Evolutionary conservation across 352 stramenopile genomes (phyloP).

Genomic region (Phytophthora meadii): DNA sequence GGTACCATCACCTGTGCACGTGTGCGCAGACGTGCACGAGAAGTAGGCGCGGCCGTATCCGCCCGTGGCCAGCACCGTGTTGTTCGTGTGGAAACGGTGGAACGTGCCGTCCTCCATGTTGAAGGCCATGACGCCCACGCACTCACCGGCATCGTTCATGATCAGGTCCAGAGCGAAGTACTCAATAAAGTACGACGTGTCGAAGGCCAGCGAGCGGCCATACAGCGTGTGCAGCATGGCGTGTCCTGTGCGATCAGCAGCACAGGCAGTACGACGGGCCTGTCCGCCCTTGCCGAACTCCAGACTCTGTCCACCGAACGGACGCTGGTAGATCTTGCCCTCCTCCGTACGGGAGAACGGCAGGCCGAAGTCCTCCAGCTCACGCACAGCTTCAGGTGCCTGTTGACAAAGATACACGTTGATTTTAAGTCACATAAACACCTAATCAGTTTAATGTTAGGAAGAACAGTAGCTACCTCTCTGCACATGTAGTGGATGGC

Average conservation of each 20-base stretch:
- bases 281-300: slow-evolving; percentile 97
- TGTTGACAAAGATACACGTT: slow-evolving; percentile 10
- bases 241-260: slow-evolving; percentile 96
- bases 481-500: slow-evolving; percentile 99
- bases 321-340: slow-evolving; percentile 97
- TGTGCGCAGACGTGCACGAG: slow-evolving; percentile 96
- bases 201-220: slow-evolving; percentile 95
- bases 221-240: slow-evolving; percentile 98
- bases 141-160: slow-evolving; percentile 93
- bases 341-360: slow-evolving; percentile 97
- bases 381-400: slow-evolving; percentile 82
- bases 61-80: slow-evolving; percentile 94
- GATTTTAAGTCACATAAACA: slow-evolving; percentile 35
- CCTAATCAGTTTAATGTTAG: slow-evolving; percentile 47
- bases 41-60: slow-evolving; percentile 98
- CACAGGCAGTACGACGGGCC: slow-evolving; percentile 94
- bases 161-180: slow-evolving; percentile 98
- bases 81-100: slow-evolving; percentile 94
- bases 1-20: slow-evolving; percentile 97
- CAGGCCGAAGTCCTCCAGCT: slow-evolving; percentile 97
- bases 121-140: slow-evolving; percentile 94
- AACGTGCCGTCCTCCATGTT: slow-evolving; percentile 98
- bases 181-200: slow-evolving; percentile 98
- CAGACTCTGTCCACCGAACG: slow-evolving; percentile 96
- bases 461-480: slow-evolving; percentile 53